Evolutionary conservation across 2,329 filamentous ascomycete species (phyloP).

Genomic region (Colletotrichum sp.): DNA sequence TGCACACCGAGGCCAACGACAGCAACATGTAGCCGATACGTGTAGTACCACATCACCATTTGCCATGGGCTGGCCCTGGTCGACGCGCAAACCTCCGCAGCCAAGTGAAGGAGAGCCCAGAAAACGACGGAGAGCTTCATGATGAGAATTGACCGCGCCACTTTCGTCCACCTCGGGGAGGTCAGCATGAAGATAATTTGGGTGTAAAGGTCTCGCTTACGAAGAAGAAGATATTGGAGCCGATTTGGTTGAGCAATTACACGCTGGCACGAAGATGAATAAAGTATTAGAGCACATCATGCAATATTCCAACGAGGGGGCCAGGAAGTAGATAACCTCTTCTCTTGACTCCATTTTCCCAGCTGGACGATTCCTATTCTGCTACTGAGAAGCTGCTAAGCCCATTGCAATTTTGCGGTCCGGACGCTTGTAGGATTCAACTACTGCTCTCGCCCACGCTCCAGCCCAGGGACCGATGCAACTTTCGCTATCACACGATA

Average conservation of each 20-base stretch:
- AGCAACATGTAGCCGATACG: neutral
- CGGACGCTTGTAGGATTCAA: neutral
- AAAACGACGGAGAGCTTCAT: neutral
- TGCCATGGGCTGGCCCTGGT: neutral
- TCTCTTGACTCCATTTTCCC: fast-evolving
- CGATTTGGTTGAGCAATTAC: neutral
- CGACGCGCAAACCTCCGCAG: neutral
- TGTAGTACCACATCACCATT: neutral
- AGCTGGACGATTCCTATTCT: neutral
- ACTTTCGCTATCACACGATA: neutral
- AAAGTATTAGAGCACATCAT: neutral
- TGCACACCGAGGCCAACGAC: neutral
- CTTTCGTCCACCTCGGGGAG: fast-evolving
- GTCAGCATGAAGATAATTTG: neutral
- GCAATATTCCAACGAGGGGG: neutral
- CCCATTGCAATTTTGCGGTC: fast-evolving
- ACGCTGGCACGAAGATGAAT: neutral
- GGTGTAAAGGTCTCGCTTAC: neutral
- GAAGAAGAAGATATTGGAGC: neutral
- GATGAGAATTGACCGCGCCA: neutral
- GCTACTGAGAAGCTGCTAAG: neutral
- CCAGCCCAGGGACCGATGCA: neutral
- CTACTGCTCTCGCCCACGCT: neutral
- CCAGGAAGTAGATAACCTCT: fast-evolving
- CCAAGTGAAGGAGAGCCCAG: fast-evolving